Base-by-base conservation (phyloP, 257 asterid species). In the Schizonepeta tenuifolia region DNA sequence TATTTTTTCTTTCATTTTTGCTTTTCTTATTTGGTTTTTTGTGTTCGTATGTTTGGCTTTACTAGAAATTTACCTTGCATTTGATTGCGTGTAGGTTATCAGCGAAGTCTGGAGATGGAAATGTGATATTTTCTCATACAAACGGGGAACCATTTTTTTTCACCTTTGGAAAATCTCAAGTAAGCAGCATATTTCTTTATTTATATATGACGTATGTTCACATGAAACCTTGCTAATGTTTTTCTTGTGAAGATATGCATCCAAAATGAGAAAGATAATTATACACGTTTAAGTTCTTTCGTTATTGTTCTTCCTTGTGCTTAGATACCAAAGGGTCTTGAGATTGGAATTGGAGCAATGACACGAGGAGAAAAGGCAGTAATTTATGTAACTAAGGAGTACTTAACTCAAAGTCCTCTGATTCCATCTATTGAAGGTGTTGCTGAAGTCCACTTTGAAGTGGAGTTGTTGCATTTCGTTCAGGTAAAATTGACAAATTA, bases 151-250 rank as follows among this genome's bases (percentile, higher is more conserved):
- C 99, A 6, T 78, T 87, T 69, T 78, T 72, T 79, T 95, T 95
- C 78, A 95, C 98, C 38, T 87, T 88, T 56, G 99, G 99, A 70
- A 92, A 88, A 83, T 87, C 94, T 57, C 96, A 95, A 96, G 99
- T 87, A 33, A 74, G 74, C 58, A 58, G 60, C 46, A 2, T 64
- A 43, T 58, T 43, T 72, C 62, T 70, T 24, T 20, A 21, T 36
- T 47, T 47, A 54, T 43, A 51, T 35, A 40, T 62, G 49, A 24
- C 50, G 43, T 40, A 38, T 12, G 9, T 21, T 60, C 49, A 11
- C 18, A 24, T 55, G 40, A 26, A 26, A 26, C 20, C 63, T 11
- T 56, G 61, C 61, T 55, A 55, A 55, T 53, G 49, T 43, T 51
- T 67, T 65, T 50, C 15, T 47, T 7, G 10, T 58, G 55, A 36